These are phyloP conservation scores for Tricholoma flavovirens DNA, from an alignment of 768 basidiomycete species.

Conservation along the genomic window DNA sequence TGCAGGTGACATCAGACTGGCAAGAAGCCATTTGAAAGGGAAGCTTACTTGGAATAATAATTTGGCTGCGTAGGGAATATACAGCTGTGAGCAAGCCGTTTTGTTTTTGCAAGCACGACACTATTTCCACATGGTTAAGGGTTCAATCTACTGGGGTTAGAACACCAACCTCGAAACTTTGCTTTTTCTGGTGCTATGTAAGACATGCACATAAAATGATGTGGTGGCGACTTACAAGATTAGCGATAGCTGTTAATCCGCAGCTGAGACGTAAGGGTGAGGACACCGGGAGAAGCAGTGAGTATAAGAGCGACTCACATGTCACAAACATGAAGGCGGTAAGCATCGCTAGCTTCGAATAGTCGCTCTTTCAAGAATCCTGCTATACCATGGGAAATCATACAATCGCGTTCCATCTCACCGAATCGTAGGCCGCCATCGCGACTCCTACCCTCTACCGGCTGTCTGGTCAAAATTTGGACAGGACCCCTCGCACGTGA, in stretches of 20 bases:
- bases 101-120: slow-evolving; percentile 98
- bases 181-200: slow-evolving; percentile 68
- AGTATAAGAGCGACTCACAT: slow-evolving; percentile 53
- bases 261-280: slow-evolving; percentile 47
- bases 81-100: slow-evolving; percentile 85
- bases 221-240: slow-evolving; percentile 54
- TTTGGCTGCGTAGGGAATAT: slow-evolving; percentile 96
- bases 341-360: slow-evolving; percentile 90
- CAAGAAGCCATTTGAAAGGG: neutral
- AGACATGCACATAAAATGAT: neutral
- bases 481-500: slow-evolving; percentile 96
- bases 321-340: slow-evolving; percentile 93
- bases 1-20: slow-evolving; percentile 21
- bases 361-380: slow-evolving; percentile 96
- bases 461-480: slow-evolving; percentile 95
- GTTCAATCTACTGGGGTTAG: neutral
- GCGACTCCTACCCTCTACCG: slow-evolving; percentile 97
- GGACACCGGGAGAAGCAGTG: neutral
- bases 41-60: slow-evolving; percentile 81
- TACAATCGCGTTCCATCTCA: slow-evolving; percentile 99
- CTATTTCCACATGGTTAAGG: slow-evolving; percentile 20
- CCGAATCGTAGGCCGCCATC: slow-evolving; percentile 99
- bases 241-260: slow-evolving; percentile 95
- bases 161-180: slow-evolving; percentile 76
- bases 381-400: slow-evolving; percentile 99